Base-by-base conservation (phyloP, 345 rosid species). In the Raphanus sativus region DNA sequence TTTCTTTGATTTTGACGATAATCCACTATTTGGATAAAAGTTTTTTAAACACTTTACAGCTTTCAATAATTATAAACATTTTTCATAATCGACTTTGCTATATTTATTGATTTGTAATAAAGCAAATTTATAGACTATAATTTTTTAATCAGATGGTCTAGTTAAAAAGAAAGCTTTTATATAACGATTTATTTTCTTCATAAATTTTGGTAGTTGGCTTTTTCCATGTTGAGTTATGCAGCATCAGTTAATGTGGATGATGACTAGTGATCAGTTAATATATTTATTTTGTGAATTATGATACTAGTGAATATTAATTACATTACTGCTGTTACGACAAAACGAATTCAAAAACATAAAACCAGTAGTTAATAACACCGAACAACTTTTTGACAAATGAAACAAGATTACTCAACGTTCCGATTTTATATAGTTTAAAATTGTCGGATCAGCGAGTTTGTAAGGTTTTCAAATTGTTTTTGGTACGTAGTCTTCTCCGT, bases 171-270 rank as follows among this genome's bases (percentile, higher is more conserved):
- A n/a, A 29, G 13, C 42, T 21, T 54, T 3, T n/a, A 70, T 62
- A 62, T 26, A 60, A 75, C 28, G 55, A 26, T 5, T 59, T 28
- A 2, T 11, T 15, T 13, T 28, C 12, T 62, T 54, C 65, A 26
- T 12, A 28, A 8, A 26, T 24, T 62, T 62, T 40, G 11, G 34
- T 70, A 54, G 75, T 64, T 70, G 75, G 68, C 65, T 55, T 70
- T 62, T 63, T 59, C 65, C 65, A 70, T 60, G 12, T 32, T 76
- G 67, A 69, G 55, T 33, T 25, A 6, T 10, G 21, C 21, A 55
- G 16, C 70, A 63, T 36, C 48, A 62, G 2, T 70, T 36, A 63
- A 52, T 76, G 63, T 67, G 38, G 4, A 65, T 50, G 21, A 38
- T 75, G 29, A 59, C 26, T 58, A 28, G 25, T 17, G 24, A 68